Conservation (phyloP, 2,329 filamentous ascomycete species). For the Podosphaera fusca region DNA sequence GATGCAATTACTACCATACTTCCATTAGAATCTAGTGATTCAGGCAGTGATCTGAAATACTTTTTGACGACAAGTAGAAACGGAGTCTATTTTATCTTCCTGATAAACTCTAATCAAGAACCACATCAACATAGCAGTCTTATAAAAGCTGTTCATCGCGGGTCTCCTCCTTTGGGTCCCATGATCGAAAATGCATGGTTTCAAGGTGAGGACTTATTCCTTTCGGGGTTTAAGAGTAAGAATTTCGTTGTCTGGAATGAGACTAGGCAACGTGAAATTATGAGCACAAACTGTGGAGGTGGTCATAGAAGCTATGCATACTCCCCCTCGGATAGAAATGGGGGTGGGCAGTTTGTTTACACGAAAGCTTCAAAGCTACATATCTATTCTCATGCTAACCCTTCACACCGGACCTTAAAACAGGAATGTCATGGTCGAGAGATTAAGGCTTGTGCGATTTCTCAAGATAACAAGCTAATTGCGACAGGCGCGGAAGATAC, state of each 20-base stretch:
- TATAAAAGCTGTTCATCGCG: constrained; percentile 34
- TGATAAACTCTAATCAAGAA: not conserved
- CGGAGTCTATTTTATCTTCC: constrained; percentile 45
- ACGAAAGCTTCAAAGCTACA: constrained; percentile 39
- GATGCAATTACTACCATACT: constrained; percentile 48
- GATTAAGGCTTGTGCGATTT: constrained; percentile 40
- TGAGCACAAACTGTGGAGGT: constrained; percentile 60
- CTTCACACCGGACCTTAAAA: constrained; percentile 29
- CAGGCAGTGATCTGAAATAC: constrained; percentile 14
- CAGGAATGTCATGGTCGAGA: constrained; percentile 67
- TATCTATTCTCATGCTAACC: constrained; percentile 18
- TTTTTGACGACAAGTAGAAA: constrained; percentile 57
- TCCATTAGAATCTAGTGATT: constrained; percentile 18
- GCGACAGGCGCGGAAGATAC: constrained; percentile 53
- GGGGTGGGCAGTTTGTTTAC: constrained; percentile 41
- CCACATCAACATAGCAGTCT: constrained; percentile 1
- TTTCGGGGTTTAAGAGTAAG: constrained; percentile 64
- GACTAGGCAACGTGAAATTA: constrained; percentile 42
- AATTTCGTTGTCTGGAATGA: constrained; percentile 68
- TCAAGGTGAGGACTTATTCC: constrained; percentile 30
- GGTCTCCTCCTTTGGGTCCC: constrained; percentile 46
- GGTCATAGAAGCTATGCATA: constrained; percentile 57
- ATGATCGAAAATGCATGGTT: constrained; percentile 56
- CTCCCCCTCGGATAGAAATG: constrained; percentile 5
- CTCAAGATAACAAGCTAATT: constrained; percentile 21